Base-by-base conservation (phyloP, 2,329 filamentous ascomycete species). In the Arachnomyces sp. region DNA sequence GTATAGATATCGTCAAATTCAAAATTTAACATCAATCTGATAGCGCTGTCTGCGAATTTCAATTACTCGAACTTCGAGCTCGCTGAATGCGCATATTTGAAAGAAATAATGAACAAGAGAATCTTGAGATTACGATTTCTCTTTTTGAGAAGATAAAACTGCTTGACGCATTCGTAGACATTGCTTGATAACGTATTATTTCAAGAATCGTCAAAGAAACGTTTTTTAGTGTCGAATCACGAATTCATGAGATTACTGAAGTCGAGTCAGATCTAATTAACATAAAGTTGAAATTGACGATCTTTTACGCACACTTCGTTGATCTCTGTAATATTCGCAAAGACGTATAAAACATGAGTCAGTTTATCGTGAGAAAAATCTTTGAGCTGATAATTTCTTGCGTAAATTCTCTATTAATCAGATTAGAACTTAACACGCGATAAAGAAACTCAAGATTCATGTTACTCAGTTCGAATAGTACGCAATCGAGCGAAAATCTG, bases 281-380 rank as follows among this genome's bases (percentile, higher is more conserved):
- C 66, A 57, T 58, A 65, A 8, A 61, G 65, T 40, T 25, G 42
- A 16, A 12, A 13, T 15, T 8, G 15, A 8, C 9, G 14, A 12
- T 18, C 28, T 12, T 17, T 34, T n/a, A 47, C 55, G 47, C 69
- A 83, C 67, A 90, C 85, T 66, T 92, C 84, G 39, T 88, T 88
- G 30, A 73, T 77, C 3, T 89, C 84, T n/a, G n/a, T n/a, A 2
- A 94, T 77, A 59, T 94, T 92, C 55, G 85, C 88, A 64, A 94
- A 94, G 8, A 87, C 74, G 53, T 94, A 94, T 12, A 94, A 76
- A 7, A 94, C 65, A 57, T 95, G 89, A 0, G 88, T 94, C 28
- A 94, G 74, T 45, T 86, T 83, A 40, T 88, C 77, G 2, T 75
- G 79, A 0, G 85, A 85, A 2, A 94, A 73, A 56, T 92, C 79